Evolutionary conservation across 75 land plant genomes (phyloP), one percentile per base, ranked within the genome.

Genomic region (Chamaecyparis obtusa): DNA sequence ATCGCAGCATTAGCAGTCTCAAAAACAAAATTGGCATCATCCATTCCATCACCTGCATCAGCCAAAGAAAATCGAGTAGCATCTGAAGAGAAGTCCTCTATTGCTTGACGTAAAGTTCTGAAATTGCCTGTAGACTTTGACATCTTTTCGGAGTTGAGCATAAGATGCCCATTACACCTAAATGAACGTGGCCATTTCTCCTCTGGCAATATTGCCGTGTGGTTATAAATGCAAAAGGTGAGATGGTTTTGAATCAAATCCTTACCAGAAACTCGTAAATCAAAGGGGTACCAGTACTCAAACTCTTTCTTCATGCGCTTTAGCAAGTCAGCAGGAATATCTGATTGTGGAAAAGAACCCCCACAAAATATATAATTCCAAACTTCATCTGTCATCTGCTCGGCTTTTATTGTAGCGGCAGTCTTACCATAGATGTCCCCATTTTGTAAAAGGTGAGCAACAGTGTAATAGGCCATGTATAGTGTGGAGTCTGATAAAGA

Each of bases 121-220:
- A 49, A 49, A 49, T 49, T 49, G 54, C 54, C 54, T 49, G 97
- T 97, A 9, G 99, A 97, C 86, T 97, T 97, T 33, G 99, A 92
- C 99, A 95, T 94, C 92, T 97, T 97, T 88, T 95, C 97, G 4
- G 94, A 89, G 88, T 97, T 97, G 41, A 97, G 93, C 97, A 95
- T 94, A 46, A 97, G 90, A 74, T 94, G 95, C 46, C 97, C 97
- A 88, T 94, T 95, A 89, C 97, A 94, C 85, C 97, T 91, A 74
- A 97, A 95, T 2, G 93, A 92, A 64, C 87, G 91, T 37, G 96
- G 97, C 97, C 99, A 97, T 48, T 90, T 93, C 64, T 89, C 86
- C 86, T 91, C 90, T 78, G 95, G 90, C 84, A 97, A 89, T 51
- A 97, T 91, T 9, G 96, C 97, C 37, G 96, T 85, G 80, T 77